phyloP scores from a whole-genome alignment of 2,329 filamentous ascomycete species.

The Kalmusia sp. region DNA sequence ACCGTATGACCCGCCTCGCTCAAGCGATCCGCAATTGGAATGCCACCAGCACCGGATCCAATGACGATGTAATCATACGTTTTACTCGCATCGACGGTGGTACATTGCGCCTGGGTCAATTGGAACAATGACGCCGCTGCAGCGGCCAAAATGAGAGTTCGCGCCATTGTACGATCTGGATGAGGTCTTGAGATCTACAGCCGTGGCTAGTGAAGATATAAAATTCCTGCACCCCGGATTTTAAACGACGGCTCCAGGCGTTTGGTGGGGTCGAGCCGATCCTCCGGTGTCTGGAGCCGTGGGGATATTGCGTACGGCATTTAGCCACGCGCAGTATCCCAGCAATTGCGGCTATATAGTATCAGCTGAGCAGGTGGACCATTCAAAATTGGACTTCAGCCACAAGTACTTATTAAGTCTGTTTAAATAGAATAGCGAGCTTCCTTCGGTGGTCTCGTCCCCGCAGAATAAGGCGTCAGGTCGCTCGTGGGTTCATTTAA shows the following conservation, averaged over 20 bases:
- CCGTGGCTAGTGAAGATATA: constrained; percentile 11
- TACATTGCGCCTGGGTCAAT: constrained; percentile 17
- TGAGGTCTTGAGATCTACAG: background rate
- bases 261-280: constrained; percentile 17
- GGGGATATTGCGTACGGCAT: constrained; percentile 9
- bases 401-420: background rate
- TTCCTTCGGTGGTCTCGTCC: background rate
- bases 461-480: background rate
- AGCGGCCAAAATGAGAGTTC: constrained; percentile 12
- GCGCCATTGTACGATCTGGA: constrained; percentile 15
- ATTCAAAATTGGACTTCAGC: background rate
- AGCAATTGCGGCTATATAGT: constrained; percentile 1
- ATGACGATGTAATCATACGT: constrained; percentile 69
- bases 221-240: constrained; percentile 23
- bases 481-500: constrained; percentile 3
- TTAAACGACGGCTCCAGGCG: constrained; percentile 10
- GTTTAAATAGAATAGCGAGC: constrained; percentile 1
- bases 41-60: constrained; percentile 66
- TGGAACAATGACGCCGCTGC: constrained; percentile 17
- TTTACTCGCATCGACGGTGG: constrained; percentile 34
- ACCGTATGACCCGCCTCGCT: constrained; percentile 68
- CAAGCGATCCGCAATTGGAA: constrained; percentile 64
- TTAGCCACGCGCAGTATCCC: constrained; percentile 11
- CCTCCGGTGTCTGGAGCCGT: constrained; percentile 12
- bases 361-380: constrained; percentile 5